phyloP scores from a whole-genome alignment of 208 protist species.

The Spongospora subterranea region DNA sequence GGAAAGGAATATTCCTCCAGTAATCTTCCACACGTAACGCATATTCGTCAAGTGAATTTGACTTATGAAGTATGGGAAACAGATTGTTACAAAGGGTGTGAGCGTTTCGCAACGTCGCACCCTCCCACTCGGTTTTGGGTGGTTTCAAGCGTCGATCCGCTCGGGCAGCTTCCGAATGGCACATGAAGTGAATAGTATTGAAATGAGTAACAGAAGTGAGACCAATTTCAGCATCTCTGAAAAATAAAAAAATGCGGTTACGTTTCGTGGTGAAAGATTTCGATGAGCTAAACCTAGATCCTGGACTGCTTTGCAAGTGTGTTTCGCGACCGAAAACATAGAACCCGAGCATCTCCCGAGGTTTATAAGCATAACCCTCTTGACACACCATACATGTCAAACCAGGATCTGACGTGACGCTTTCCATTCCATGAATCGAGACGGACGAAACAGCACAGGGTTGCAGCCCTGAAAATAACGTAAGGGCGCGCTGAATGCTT shows the following conservation, averaged over 20 bases:
- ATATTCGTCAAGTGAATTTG: constrained; percentile 71
- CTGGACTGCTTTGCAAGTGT: neutral
- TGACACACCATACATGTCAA: constrained; percentile 59
- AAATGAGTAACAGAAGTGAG: constrained; percentile 79
- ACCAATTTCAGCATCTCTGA: constrained; percentile 8
- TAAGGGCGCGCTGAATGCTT: neutral
- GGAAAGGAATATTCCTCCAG: constrained; percentile 61
- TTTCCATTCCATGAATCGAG: constrained; percentile 52
- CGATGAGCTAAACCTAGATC: neutral
- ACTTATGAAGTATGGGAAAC: constrained; percentile 75
- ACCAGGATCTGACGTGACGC: constrained; percentile 70
- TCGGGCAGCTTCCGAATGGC: constrained; percentile 76
- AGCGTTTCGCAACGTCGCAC: constrained; percentile 81
- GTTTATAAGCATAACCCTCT: constrained; percentile 75
- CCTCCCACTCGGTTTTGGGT: constrained; percentile 84
- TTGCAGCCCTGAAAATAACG: neutral
- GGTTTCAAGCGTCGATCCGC: constrained; percentile 75
- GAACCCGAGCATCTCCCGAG: constrained; percentile 78
- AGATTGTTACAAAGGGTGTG: constrained; percentile 82
- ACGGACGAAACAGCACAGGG: neutral
- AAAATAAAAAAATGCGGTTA: neutral
- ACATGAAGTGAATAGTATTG: constrained; percentile 80
- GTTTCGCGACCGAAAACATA: constrained; percentile 75
- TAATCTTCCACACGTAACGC: constrained; percentile 30
- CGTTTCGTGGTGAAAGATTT: neutral